Base-by-base conservation (phyloP, 805 yeast species). In the Lipomyces chichibuensis region DNA sequence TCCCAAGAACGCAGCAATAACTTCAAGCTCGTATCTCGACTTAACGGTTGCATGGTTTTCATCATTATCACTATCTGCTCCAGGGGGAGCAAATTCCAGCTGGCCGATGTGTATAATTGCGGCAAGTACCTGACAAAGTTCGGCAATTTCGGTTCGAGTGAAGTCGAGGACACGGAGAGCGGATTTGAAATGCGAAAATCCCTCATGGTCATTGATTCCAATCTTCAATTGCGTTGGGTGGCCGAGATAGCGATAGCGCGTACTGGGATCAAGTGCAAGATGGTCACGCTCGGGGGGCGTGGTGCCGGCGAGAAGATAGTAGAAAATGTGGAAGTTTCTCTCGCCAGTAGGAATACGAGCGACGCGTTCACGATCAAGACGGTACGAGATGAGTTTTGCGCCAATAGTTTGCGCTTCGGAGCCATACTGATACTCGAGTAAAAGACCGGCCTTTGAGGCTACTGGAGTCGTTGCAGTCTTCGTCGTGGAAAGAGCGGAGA, bases 311-410 rank as follows among this genome's bases (percentile, higher is more conserved):
- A 86, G 76, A 62, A 86, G 80, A 72, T 84, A 86, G 74, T 86
- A 86, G 71, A 86, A 85, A 2, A 85, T 82, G 71, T 86, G 88
- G 75, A 84, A 86, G 75, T 86, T 86, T 62, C 89, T 79, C 76
- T 86, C 89, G 43, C 81, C 78, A 4, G 79, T 74, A 49, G 84
- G 82, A 56, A 84, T 86, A 51, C 78, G 75, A 14, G 86, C 83
- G 43, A 85, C 85, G 57, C 88, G 79, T 14, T 85, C 80, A 63
- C 86, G 81, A 69, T 86, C 88, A 37, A 86, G 79, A 23, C 87
- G 79, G 71, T 85, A 86, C 72, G 85, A 85, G 68, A 84, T 82
- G 32, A 86, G 78, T 61, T 83, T 81, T 32, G 87, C 85, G 5
- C 89, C 88, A 49, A 80, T 79, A 55, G 86, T 79, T 11, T 78